phyloP scores from a whole-genome alignment of 768 basidiomycete genomes.

The Thelephora aurantiotincta region DNA sequence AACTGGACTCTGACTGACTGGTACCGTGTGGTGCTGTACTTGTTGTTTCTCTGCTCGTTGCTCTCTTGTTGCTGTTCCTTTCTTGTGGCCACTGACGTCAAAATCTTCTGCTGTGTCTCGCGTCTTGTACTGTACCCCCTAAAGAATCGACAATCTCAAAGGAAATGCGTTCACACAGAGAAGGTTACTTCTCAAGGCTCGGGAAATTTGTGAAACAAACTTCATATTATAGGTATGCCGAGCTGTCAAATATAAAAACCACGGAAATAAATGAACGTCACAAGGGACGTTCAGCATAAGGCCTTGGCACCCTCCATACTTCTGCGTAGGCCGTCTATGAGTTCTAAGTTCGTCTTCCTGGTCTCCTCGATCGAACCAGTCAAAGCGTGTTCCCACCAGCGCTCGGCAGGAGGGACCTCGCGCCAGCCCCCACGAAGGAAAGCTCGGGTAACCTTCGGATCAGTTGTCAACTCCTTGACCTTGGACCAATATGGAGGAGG shows the following conservation, averaged over 20 bases:
- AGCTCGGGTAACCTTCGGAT: slow-evolving; percentile 23
- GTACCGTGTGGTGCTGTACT: not conserved
- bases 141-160: not conserved
- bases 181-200: no score
- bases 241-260: not conserved
- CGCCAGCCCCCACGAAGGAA: slow-evolving; percentile 51
- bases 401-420: slow-evolving; percentile 36
- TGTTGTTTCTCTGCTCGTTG: slow-evolving; percentile 1
- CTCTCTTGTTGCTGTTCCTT: not conserved
- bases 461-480: slow-evolving; percentile 10
- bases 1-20: slow-evolving; percentile 5
- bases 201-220: no score
- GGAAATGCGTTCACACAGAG: not conserved
- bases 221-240: not conserved
- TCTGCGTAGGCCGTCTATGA: slow-evolving; percentile 15
- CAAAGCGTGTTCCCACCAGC: slow-evolving; percentile 61
- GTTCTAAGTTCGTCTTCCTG: slow-evolving; percentile 11
- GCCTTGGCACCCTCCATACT: slow-evolving; percentile 18
- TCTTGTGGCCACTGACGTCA: not conserved
- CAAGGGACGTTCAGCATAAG: not conserved
- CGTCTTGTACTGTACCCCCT: not conserved
- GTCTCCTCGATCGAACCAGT: slow-evolving; percentile 21
- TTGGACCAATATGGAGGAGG: slow-evolving; percentile 35
- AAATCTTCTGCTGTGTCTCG: no score
- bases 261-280: not conserved